These are phyloP conservation scores for Straminergon stramineum DNA, from an alignment of 225 moss, liverwort and hornwort species.

Conservation along the genomic window DNA sequence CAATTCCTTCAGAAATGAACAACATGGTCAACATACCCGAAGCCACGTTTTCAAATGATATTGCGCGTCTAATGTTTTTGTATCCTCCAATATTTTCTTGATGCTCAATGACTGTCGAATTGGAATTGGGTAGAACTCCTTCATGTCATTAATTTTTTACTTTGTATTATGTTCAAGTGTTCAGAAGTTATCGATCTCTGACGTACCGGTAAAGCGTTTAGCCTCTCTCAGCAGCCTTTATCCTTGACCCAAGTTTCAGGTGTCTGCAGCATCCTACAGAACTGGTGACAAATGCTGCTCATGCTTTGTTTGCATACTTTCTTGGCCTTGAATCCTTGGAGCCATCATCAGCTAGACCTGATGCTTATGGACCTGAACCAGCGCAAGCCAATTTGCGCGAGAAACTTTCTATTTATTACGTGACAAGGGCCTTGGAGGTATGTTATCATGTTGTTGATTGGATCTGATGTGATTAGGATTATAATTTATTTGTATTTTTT, in stretches of 20 bases:
- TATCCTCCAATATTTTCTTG: slow-evolving; percentile 51
- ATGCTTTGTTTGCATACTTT: slow-evolving; percentile 79
- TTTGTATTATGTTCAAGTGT: neutral
- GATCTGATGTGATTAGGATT: neutral
- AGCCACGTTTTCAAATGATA: slow-evolving; percentile 39
- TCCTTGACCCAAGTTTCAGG: slow-evolving; percentile 52
- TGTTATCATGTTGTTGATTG: neutral
- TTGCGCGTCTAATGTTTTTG: slow-evolving; percentile 81
- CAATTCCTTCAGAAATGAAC: slow-evolving; percentile 55
- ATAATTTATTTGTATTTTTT: neutral
- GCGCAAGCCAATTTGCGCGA: slow-evolving; percentile 39
- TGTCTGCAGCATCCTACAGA: slow-evolving; percentile 81
- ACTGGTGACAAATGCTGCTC: slow-evolving; percentile 60
- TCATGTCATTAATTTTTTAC: neutral
- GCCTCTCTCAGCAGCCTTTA: neutral
- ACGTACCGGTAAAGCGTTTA: neutral
- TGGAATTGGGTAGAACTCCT: neutral
- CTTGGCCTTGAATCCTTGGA: slow-evolving; percentile 29
- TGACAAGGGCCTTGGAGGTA: slow-evolving; percentile 74
- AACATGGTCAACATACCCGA: slow-evolving; percentile 42
- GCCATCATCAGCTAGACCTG: neutral
- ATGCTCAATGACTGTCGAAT: neutral
- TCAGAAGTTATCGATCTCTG: neutral
- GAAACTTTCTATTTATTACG: slow-evolving; percentile 64
- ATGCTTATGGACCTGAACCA: slow-evolving; percentile 7